Evolutionary conservation across 1,284 basidiomycete species (phyloP), one percentile per base, ranked within the genome.

Genomic region (Marasmius sp.): DNA sequence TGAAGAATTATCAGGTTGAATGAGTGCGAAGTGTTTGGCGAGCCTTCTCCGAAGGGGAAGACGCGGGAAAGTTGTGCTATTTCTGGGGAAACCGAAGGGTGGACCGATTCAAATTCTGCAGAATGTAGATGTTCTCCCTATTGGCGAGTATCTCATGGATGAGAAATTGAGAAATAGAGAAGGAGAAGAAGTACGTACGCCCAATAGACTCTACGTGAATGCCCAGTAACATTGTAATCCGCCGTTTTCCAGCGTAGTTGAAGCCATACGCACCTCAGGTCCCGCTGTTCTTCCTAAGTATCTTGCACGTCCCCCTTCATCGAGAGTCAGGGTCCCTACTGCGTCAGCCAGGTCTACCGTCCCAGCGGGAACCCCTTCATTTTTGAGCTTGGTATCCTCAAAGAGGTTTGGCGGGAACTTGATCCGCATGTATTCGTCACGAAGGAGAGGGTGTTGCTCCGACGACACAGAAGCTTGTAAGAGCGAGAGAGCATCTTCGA

Each of bases 401-500:
- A 55, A 54, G n/a, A 73, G 74, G 62, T 85, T 81, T 3, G 78
- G 78, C 12, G 79, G 80, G 65, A 83, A 87, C 70, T 90, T 90
- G 67, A 91, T 79, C 1, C 78, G 75, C 33, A 89, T 73, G 0
- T 88, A 71, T 51, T 89, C 88, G 38, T 85, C 85, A 36, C 79
- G 77, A n/a, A 91, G 77, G 7, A 90, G 75, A 4, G 89, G 85
- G 70, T 91, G 89, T 10, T 75, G 70, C 55, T 89, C 86, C 48
- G 73, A 81, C 27, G 86, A 86, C 11, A 83, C 77, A 9, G 81
- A 77, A 5, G 82, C 79, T 67, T 90, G 87, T 61, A 87, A 84
- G 55, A 87, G 84, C 16, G 84, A 79, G 51, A 91, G 74, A 0
- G 87, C 87, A 59, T 89, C 87, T 71, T 90, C 88, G 18, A 91